Base-by-base conservation (phyloP, 805 yeast genomes). In the Sugiyamaella valdiviana region DNA sequence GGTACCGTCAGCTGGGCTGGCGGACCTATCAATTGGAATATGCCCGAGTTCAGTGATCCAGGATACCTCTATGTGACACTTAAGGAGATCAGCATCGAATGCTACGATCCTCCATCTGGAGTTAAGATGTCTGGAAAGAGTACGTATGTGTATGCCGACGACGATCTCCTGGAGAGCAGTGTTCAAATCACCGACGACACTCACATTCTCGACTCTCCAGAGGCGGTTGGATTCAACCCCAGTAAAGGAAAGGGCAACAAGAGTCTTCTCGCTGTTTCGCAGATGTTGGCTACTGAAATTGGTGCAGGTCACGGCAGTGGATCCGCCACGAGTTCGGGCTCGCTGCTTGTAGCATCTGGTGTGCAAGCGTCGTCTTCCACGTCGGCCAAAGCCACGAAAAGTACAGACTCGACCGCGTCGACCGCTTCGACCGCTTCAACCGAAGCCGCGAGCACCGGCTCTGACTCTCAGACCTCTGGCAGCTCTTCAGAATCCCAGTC, bases 1-100 rank as follows among this genome's bases (percentile, higher is more conserved):
- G 89, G 89, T 37, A 83, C 89, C 7, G 72, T 78, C 49, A 75
- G 73, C 51, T 83, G 90, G 90, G 85, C 95, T 32, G 96, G 96
- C 68, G 97, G 97, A 68, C 72, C 55, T 19, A 79, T 90, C 53
- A 73, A 87, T 70, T 90, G 97, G 97, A 67, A 82, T 64, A 76
- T 89, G 19, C 63, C 73, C 2, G 96, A 88, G 66, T 77, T 88
- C 52, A 60, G 71, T 51, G 71, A 83, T 48, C 78, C 82, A 45
- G 96, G 96, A 15, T 90, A 89, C 69, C 82, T 78, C 68, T 87
- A 79, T 63, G 82, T 85, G 22, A 72, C 77, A 50, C 59, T 90
- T 39, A 73, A 81, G 57, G 74, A 76, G 39, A 71, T 86, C 23
- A 70, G 74, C 14, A 75, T 89, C 42, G 73, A 78, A 44, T 79